Evolutionary conservation across 352 stramenopile genomes (phyloP), one percentile per base, ranked within the genome.

Genomic region (Pythium phragmitis): DNA sequence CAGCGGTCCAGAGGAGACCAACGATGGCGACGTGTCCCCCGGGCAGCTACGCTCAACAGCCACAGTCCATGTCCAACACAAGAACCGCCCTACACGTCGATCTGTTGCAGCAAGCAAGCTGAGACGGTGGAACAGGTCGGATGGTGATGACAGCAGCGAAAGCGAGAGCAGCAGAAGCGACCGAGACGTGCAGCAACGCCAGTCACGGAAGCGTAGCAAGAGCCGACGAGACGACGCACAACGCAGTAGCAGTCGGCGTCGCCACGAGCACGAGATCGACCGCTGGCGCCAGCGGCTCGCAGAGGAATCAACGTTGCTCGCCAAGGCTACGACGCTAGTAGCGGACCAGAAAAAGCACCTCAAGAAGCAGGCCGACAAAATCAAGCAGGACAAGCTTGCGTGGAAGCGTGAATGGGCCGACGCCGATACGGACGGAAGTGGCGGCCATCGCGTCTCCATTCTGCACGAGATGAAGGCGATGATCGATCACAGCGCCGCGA

Each of bases 381-480:
- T 91, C 54, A 79, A 77, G 57, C 60, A 68, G 17, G 81, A 82
- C 42, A 84, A 85, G 60, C 66, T 43, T 8, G 70, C 85, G 26
- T 91, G 82, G 82, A 73, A 74, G 30, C 65, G 48, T 17, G 73
- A 81, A 28, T 57, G 76, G 68, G 60, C 52, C 56, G 17, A 21
- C 9, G 7, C 51, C 39, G 12, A 56, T 57, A 21, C 52, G 34
- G 7, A 39, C 12, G 21, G 14, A 4, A 33, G n/a, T 45, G 30
- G 42, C 36, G 37, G 45, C 52, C 57, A 66, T 39, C 51, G 52
- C 47, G 65, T 21, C 70, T 71, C 72, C 21, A 76, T 87, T 45
- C 61, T 85, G 30, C 67, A 71, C 5, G 77, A 91, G 50, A 82
- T 88, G 68, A 85, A 84, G 53, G 66, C 67, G 3, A 88, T 88